Base-by-base conservation (phyloP, 164 flowering plant genomes). In the Vitis labrusca region DNA sequence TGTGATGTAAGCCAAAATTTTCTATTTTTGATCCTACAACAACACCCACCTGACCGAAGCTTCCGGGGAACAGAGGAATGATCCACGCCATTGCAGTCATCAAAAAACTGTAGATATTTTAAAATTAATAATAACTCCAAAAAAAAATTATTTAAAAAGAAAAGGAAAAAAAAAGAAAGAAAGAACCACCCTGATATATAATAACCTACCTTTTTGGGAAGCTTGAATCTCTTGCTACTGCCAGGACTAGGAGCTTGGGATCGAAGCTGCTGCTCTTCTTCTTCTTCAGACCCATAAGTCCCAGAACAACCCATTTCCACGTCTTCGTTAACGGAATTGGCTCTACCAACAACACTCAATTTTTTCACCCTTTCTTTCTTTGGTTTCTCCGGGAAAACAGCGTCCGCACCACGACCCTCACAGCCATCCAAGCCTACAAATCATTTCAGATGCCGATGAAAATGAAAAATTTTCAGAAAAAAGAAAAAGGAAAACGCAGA, bases 61-160 rank as follows among this genome's bases (percentile, higher is more conserved):
- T 85, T 90, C 69, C 96, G 79, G 3, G 97, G 97, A 71, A 92
- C 88, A 17, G 85, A 76, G 60, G 88, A 80, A 71, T 81, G 83
- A 82, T 80, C 76, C 12, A 85, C 90, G 61, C 68, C 62, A 69
- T 71, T 74, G 73, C 81, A 74, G 9, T 80, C 87, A 69, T 80
- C 81, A 50, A 81, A 77, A 68, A 79, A 74, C 94, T 88, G 80
- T 59, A 73, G 15, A 50, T 66, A 68, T 29, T 9, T 1, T 7
- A 71, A 9, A 59, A 23, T 11, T 13, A n/a, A 55, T 68, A 60
- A 1, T 49, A 59, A 50, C 37, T 61, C 19, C 52, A 57, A 53
- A 64, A 23, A 27, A 49, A 55, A 30, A 15, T 1, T 53, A 5
- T 17, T 16, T 29, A 30, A 9, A 8, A 30, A 9, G 1, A 17